phyloP scores from a whole-genome alignment of 768 basidiomycete species.

The Lepiota subincarnata region DNA sequence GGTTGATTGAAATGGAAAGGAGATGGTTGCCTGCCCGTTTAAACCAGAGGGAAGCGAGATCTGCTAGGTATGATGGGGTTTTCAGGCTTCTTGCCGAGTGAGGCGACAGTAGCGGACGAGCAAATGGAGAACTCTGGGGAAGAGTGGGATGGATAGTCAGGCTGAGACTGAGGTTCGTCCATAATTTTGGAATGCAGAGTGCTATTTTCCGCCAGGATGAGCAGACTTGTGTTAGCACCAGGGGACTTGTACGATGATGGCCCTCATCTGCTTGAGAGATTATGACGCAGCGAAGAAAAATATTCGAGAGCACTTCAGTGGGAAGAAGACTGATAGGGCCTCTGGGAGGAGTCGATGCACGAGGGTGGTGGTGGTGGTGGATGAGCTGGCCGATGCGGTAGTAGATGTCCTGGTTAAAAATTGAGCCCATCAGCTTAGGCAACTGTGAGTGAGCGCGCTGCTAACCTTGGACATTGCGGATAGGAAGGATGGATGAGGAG shows the following conservation, averaged over 20 bases:
- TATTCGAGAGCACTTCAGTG: neutral
- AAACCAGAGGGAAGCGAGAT: conserved; percentile 9
- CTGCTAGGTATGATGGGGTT: neutral
- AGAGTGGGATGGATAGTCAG: neutral
- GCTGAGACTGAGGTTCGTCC: conserved; percentile 2
- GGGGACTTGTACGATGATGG: neutral
- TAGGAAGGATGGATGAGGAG: no score
- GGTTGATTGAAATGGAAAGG: conserved; percentile 9
- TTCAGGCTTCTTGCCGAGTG: neutral
- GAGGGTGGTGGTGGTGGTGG: neutral
- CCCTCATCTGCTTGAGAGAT: neutral
- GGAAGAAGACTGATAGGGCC: conserved; percentile 6
- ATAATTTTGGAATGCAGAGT: conserved; percentile 5
- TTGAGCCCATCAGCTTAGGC: neutral
- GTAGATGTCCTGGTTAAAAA: neutral
- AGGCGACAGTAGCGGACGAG: neutral
- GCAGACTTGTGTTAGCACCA: conserved; percentile 7
- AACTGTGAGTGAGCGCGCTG: neutral
- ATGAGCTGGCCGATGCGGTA: conserved; percentile 1
- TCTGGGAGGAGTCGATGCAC: neutral
- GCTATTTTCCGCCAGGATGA: conserved; percentile 7
- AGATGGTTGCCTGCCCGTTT: conserved; percentile 5
- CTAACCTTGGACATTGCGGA: no score
- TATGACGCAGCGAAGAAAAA: conserved; percentile 6
- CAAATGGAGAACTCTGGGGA: conserved; percentile 1